Conservation (phyloP, 2,329 filamentous ascomycete species). For the Fusarium euwallaceae region DNA sequence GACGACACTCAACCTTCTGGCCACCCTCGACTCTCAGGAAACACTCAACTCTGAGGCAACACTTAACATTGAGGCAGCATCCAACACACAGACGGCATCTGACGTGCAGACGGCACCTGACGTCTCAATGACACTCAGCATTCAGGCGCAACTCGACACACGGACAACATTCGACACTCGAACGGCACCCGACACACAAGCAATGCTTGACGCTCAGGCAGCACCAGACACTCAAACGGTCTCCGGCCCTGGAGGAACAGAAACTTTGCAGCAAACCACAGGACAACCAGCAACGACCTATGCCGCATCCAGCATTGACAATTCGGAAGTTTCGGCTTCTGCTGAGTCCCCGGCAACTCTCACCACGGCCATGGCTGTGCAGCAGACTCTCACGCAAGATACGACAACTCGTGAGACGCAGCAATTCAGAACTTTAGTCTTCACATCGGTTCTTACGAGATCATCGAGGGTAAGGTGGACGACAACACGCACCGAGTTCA, state of each 20-base stretch:
- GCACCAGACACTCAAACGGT: background rate
- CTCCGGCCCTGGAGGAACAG: background rate
- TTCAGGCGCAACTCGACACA: background rate
- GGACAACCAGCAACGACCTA: constrained; percentile 6
- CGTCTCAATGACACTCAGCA: background rate
- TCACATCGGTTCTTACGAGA: constrained; percentile 41
- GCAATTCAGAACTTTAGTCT: constrained; percentile 29
- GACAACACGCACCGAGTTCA: constrained; percentile 31
- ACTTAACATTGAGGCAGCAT: background rate
- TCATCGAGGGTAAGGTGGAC: constrained; percentile 34
- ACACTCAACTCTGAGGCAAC: background rate
- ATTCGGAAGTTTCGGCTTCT: constrained; percentile 8
- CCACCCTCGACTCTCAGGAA: too few relatives aligned
- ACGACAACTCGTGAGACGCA: background rate
- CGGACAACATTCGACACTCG: background rate
- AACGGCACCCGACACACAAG: background rate
- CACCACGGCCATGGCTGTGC: background rate
- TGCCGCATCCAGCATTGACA: background rate
- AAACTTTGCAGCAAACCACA: background rate
- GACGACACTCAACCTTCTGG: background rate
- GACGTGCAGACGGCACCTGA: background rate
- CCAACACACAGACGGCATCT: background rate
- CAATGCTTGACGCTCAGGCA: background rate
- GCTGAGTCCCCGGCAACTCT: background rate
- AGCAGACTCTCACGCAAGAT: background rate